Conservation (phyloP, 2,329 filamentous ascomycete genomes). For the Annulohypoxylon truncatum region DNA sequence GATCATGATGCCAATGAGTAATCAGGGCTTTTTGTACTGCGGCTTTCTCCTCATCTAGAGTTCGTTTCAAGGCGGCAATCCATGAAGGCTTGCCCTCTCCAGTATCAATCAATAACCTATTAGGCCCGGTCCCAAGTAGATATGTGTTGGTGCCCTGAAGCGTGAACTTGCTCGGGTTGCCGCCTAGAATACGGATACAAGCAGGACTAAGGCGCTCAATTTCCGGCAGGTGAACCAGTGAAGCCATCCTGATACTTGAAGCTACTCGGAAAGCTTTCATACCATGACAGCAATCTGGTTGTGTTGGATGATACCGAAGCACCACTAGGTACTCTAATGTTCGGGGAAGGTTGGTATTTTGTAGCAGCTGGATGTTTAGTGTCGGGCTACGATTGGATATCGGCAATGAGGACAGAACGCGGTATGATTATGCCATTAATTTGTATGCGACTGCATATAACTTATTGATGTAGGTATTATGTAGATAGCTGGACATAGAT, state of each 20-base stretch:
- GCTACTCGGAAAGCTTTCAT: conserved; percentile 40
- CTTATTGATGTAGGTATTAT: neutral
- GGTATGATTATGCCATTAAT: conserved; percentile 27
- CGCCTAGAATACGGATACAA: conserved; percentile 86
- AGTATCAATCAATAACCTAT: conserved; percentile 87
- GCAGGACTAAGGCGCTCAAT: conserved; percentile 81
- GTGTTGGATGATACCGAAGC: neutral
- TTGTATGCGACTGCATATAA: neutral
- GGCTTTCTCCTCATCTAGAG: conserved; percentile 75
- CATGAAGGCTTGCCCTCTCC: conserved; percentile 84
- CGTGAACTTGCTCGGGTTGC: conserved; percentile 87
- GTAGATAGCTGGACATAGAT: conserved; percentile 10
- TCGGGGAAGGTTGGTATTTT: neutral
- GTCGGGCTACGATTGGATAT: conserved; percentile 11
- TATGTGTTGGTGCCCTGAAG: conserved; percentile 94
- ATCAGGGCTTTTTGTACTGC: conserved; percentile 77
- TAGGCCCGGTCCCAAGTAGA: conserved; percentile 79
- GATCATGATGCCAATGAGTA: conserved; percentile 94
- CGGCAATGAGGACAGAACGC: conserved; percentile 30
- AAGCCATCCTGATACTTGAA: conserved; percentile 63
- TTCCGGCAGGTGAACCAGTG: conserved; percentile 73
- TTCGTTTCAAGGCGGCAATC: conserved; percentile 72
- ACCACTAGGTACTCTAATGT: neutral
- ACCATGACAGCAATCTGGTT: conserved; percentile 10
- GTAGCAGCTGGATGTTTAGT: neutral